Evolutionary conservation across 2,329 filamentous ascomycete genomes (phyloP).

Genomic region (Epichloe typhina): DNA sequence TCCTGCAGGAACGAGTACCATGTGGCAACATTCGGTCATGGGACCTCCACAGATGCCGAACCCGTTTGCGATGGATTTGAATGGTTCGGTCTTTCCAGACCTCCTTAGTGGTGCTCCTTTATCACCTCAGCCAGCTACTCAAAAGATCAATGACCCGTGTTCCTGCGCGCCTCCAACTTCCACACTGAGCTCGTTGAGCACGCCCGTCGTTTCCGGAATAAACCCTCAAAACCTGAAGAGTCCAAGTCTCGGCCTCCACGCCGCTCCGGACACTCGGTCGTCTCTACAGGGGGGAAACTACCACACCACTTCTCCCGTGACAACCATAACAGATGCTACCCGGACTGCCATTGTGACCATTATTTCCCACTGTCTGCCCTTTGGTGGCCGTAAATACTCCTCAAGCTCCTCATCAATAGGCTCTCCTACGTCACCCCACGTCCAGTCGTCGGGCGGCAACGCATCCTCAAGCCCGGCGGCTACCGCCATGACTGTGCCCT

Average conservation of each 20-base stretch:
- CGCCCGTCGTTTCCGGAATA: constrained; percentile 54
- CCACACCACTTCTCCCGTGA: constrained; percentile 43
- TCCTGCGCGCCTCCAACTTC: constrained; percentile 68
- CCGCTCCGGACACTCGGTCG: constrained; percentile 58
- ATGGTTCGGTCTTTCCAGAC: constrained; percentile 63
- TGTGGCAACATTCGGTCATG: constrained; percentile 60
- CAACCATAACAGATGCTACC: constrained; percentile 53
- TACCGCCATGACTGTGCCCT: constrained; percentile 50
- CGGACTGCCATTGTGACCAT: constrained; percentile 47
- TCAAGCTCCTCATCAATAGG: constrained; percentile 36
- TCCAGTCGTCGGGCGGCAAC: constrained; percentile 30
- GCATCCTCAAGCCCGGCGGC: constrained; percentile 31
- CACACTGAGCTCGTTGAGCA: constrained; percentile 55
- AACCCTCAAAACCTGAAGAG: constrained; percentile 50
- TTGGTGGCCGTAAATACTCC: constrained; percentile 51
- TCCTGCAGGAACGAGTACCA: constrained; percentile 38
- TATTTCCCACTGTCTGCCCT: constrained; percentile 42
- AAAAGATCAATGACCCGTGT: constrained; percentile 60
- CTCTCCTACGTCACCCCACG: constrained; percentile 41
- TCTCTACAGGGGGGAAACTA: constrained; percentile 54
- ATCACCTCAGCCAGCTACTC: constrained; percentile 62
- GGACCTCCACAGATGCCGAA: constrained; percentile 54
- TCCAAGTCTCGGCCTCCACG: constrained; percentile 49
- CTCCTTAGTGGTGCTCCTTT: constrained; percentile 58
- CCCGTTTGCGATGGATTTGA: constrained; percentile 63